A percentile compares a stretch with the other conserved stretches of the same genome.
phyloP scores from a whole-genome alignment of 192 early-diverging fungal species.

The Lobosporangium transversale region DNA sequence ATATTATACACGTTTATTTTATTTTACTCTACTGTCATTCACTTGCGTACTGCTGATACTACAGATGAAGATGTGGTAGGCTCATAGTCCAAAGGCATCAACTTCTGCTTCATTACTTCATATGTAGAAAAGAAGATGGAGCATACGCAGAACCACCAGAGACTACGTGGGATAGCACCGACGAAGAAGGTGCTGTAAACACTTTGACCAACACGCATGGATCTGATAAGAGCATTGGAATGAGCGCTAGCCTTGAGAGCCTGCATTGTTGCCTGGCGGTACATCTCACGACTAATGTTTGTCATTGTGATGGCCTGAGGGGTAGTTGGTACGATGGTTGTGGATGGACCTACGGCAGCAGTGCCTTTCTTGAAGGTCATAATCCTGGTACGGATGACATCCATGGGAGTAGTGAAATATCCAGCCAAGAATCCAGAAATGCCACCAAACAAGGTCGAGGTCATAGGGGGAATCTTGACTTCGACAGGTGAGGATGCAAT shows the following conservation, averaged over 20 bases:
- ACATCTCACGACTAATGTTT: conserved; percentile 39
- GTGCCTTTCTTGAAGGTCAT: conserved; percentile 65
- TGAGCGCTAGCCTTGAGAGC: conserved; percentile 15
- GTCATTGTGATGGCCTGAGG: conserved; percentile 55
- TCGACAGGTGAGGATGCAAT: conserved; percentile 61
- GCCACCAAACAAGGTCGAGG: conserved; percentile 76
- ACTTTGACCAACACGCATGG: conserved; percentile 21
- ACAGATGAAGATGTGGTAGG: background rate
- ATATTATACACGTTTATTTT: background rate
- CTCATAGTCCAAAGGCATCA: conserved; percentile 53
- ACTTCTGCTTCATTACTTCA: conserved; percentile 60
- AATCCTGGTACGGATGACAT: conserved; percentile 73
- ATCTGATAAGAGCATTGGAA: conserved; percentile 18
- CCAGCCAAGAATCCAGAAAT: conserved; percentile 78
- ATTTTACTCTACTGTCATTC: conserved; percentile 5
- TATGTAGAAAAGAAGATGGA: conserved; percentile 83
- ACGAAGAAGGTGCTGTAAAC: conserved; percentile 67
- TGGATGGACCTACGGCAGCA: conserved; percentile 1
- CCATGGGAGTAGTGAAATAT: conserved; percentile 80
- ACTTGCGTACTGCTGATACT: conserved; percentile 9
- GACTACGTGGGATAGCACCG: conserved; percentile 66
- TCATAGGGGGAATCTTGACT: conserved; percentile 71
- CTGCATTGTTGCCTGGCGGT: conserved; percentile 24
- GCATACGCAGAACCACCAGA: conserved; percentile 85
- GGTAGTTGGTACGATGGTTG: too few relatives aligned